These are phyloP conservation scores for Nakazawaea molendinolei DNA, from an alignment of 805 yeast species.

Conservation along the genomic window DNA sequence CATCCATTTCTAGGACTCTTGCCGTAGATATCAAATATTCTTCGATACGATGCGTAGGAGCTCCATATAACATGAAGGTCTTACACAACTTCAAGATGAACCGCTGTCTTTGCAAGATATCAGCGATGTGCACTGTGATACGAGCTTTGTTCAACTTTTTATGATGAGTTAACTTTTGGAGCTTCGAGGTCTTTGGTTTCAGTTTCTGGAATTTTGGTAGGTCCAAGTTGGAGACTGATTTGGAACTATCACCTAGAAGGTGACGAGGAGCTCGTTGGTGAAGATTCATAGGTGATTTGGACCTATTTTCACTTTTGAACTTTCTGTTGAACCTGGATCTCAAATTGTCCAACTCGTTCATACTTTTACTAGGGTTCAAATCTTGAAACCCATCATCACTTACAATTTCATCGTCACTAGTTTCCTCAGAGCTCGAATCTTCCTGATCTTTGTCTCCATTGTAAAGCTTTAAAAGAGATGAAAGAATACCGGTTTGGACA, in stretches of 20 bases:
- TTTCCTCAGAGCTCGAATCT: conserved; percentile 17
- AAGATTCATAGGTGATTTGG: not conserved
- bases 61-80: conserved; percentile 80
- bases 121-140: conserved; percentile 80
- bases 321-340: conserved; percentile 5
- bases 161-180: conserved; percentile 24
- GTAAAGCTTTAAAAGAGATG: conserved; percentile 34
- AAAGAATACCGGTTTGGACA: conserved; percentile 40
- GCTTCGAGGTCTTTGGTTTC: conserved; percentile 7
- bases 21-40: conserved; percentile 82
- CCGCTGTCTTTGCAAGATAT: conserved; percentile 67
- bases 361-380: not conserved
- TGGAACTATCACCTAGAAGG: not conserved
- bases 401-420: not conserved
- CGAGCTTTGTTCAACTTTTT: conserved; percentile 42
- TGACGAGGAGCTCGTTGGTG: not conserved
- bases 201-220: conserved; percentile 8
- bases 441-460: conserved; percentile 29
- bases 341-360: conserved; percentile 4
- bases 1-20: conserved; percentile 77
- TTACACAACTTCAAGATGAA: conserved; percentile 71
- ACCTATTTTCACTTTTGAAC: conserved; percentile 4
- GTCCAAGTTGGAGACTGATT: not conserved
- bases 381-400: not conserved
- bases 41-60: conserved; percentile 82